Percentiles rank a stretch among this genome's conserved stretches.
Conservation (phyloP, 2,329 filamentous ascomycete species). For the Ceratocystis eucalypticola region DNA sequence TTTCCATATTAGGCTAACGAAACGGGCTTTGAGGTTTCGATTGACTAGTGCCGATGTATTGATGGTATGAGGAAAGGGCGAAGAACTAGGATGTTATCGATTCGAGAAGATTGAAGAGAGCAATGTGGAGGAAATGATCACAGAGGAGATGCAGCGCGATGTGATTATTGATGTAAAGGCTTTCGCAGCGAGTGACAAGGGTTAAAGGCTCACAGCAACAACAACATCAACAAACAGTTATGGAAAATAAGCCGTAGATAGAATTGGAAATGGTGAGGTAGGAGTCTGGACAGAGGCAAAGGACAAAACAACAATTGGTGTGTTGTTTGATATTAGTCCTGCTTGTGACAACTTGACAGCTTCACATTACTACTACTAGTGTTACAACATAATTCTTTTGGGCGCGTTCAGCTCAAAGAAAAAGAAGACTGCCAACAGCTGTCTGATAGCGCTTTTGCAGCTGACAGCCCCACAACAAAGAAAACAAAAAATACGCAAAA, state of each 20-base stretch:
- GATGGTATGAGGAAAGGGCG: neutral
- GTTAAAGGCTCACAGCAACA: neutral
- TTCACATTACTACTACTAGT: neutral
- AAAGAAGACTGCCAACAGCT: neutral
- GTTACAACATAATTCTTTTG: neutral
- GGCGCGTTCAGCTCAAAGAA: slow-evolving; percentile 2
- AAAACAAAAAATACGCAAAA: slow-evolving; percentile 27
- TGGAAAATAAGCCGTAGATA: neutral
- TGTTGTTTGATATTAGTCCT: neutral
- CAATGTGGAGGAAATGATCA: neutral
- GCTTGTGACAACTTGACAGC: slow-evolving; percentile 6
- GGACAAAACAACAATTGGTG: neutral
- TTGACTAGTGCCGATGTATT: neutral
- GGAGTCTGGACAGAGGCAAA: neutral
- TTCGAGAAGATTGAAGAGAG: neutral
- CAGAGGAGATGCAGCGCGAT: neutral
- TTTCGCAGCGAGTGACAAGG: neutral
- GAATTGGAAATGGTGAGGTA: neutral
- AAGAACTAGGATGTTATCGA: neutral
- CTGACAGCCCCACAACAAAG: slow-evolving; percentile 17
- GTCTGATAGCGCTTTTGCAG: neutral
- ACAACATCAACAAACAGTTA: neutral
- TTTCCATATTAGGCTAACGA: slow-evolving; percentile 5
- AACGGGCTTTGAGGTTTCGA: neutral
- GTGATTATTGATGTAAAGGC: neutral